phyloP scores from a whole-genome alignment of 805 yeast genomes.

The Spathaspora passalidarum region DNA sequence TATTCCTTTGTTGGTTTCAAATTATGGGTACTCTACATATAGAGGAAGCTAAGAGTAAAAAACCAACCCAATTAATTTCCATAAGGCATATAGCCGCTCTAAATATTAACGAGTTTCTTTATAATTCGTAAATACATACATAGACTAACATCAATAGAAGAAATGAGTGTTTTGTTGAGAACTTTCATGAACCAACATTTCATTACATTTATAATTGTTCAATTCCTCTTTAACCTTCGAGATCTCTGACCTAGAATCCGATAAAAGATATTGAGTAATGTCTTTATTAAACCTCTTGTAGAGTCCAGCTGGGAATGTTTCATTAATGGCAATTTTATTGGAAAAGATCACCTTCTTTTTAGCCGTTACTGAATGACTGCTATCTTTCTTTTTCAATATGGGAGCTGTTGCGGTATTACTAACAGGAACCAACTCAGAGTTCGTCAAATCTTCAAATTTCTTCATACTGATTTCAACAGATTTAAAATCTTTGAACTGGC shows the following conservation, averaged over 20 bases:
- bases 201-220: slow-evolving; percentile 58
- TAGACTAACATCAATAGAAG: slow-evolving; percentile 36
- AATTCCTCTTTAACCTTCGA: slow-evolving; percentile 60
- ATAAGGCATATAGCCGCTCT: too few relatives aligned
- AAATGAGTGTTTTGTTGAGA: slow-evolving; percentile 64
- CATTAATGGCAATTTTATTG: slow-evolving; percentile 45
- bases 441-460: slow-evolving; percentile 27
- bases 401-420: not conserved
- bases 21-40: slow-evolving; percentile 87
- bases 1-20: slow-evolving; percentile 79
- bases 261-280: slow-evolving; percentile 48
- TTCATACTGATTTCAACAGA: slow-evolving; percentile 26
- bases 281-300: slow-evolving; percentile 55
- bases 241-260: slow-evolving; percentile 46
- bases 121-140: not conserved
- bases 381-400: not conserved
- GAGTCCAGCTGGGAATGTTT: slow-evolving; percentile 48
- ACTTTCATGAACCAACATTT: slow-evolving; percentile 66
- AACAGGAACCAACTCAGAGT: too few relatives aligned
- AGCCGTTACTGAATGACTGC: not conserved
- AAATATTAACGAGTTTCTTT: not conserved
- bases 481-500: slow-evolving; percentile 35
- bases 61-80: too few relatives aligned
- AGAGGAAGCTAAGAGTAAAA: slow-evolving; percentile 80
- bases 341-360: slow-evolving; percentile 42